These are phyloP conservation scores for Mortierella hygrophila DNA, from an alignment of 192 early-diverging fungal species.

Conservation along the genomic window DNA sequence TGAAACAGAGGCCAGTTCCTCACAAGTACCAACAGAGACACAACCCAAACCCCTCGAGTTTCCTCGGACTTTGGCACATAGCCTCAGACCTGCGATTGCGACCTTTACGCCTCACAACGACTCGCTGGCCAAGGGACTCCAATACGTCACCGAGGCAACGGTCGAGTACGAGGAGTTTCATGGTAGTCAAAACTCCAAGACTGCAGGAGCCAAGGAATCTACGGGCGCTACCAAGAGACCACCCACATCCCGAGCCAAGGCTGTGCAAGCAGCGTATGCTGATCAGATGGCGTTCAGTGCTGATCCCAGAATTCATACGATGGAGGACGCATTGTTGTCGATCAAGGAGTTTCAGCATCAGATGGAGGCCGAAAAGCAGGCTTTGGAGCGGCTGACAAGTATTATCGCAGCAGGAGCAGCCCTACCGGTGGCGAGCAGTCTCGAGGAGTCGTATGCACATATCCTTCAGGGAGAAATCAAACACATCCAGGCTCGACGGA, in stretches of 20 bases:
- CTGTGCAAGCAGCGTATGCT: slow-evolving; percentile 14
- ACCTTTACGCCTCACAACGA: slow-evolving; percentile 30
- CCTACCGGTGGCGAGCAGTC: slow-evolving; percentile 9
- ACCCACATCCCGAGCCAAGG: slow-evolving; percentile 24
- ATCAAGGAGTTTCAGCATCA: slow-evolving; percentile 27
- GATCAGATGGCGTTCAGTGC: slow-evolving; percentile 39
- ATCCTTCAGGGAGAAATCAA: slow-evolving; percentile 31
- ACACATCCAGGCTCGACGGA: slow-evolving; percentile 23
- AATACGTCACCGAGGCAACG: slow-evolving; percentile 29
- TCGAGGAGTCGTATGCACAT: slow-evolving; percentile 15
- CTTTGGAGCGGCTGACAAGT: slow-evolving; percentile 20
- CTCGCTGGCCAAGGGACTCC: slow-evolving; percentile 27
- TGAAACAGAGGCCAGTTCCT: not conserved
- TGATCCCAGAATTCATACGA: slow-evolving; percentile 31
- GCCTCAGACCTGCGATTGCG: slow-evolving; percentile 18
- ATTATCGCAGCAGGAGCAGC: slow-evolving; percentile 10
- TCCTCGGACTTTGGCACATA: slow-evolving; percentile 16
- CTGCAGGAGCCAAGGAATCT: slow-evolving; percentile 20
- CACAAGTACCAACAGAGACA: slow-evolving; percentile 4
- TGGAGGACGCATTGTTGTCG: slow-evolving; percentile 33
- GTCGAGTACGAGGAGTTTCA: slow-evolving; percentile 48
- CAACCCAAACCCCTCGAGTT: not conserved
- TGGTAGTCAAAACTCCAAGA: slow-evolving; percentile 21
- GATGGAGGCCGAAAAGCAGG: slow-evolving; percentile 27
- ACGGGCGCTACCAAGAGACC: not conserved